Evolutionary conservation across 1,284 basidiomycete genomes (phyloP).

Genomic region (Cryptococcus amylolentus): DNA sequence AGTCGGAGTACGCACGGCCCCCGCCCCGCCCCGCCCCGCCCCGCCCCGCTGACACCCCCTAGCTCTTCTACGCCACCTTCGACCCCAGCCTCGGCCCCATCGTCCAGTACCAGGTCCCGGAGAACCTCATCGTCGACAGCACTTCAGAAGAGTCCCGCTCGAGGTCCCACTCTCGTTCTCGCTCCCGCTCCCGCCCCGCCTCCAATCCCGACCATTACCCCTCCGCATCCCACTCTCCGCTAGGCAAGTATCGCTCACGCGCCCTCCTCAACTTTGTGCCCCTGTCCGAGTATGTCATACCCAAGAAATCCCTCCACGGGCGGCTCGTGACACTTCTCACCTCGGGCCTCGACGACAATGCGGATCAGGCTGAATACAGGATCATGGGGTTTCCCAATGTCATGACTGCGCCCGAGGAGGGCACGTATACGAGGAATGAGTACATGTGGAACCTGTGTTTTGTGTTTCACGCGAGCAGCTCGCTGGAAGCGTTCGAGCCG

Average conservation of each 20-base stretch:
- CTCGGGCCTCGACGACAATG: constrained; percentile 47
- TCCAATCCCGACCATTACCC: constrained; percentile 1
- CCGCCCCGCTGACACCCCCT: background rate
- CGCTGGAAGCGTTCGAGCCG: constrained; percentile 91
- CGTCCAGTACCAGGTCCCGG: constrained; percentile 49
- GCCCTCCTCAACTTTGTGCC: constrained; percentile 84
- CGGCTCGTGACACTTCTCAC: constrained; percentile 66
- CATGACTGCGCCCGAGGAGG: constrained; percentile 53
- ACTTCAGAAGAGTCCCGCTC: constrained; percentile 18
- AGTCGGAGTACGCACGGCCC: constrained; percentile 37
- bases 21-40: no score
- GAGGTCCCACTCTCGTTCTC: constrained; percentile 19
- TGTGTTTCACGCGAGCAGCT: constrained; percentile 83
- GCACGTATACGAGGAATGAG: constrained; percentile 73
- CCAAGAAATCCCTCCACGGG: constrained; percentile 78
- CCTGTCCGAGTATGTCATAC: constrained; percentile 91
- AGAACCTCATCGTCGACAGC: constrained; percentile 45
- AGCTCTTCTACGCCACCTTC: constrained; percentile 51
- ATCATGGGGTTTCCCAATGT: constrained; percentile 86
- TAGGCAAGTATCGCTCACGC: background rate
- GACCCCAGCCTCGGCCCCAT: constrained; percentile 45
- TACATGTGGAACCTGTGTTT: constrained; percentile 96
- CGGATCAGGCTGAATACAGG: constrained; percentile 55
- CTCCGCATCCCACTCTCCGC: constrained; percentile 1
- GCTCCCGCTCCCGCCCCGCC: constrained; percentile 23